Evolutionary conservation across 306 rosid species (phyloP).

Genomic region (Quercus bicolor): DNA sequence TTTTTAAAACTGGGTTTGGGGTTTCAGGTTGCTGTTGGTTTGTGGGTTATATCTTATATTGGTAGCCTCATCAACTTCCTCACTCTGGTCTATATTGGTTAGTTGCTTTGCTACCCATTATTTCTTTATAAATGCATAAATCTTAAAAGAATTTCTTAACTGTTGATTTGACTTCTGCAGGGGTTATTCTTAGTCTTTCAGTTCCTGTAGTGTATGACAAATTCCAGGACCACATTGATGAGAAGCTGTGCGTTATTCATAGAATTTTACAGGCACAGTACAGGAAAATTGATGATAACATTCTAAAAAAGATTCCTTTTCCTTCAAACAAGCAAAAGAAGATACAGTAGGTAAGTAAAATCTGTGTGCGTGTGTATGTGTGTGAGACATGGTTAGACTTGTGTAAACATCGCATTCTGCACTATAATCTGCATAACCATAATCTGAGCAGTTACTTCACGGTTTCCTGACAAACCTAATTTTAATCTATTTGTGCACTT

Average conservation of each 20-base stretch:
- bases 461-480: neutral
- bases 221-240: slow-evolving; percentile 70
- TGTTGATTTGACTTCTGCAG: slow-evolving; percentile 32
- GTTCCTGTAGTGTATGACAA: slow-evolving; percentile 83
- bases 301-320: slow-evolving; percentile 60
- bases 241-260: slow-evolving; percentile 44
- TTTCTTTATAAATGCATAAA: neutral
- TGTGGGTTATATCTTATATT: slow-evolving; percentile 58
- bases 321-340: slow-evolving; percentile 71
- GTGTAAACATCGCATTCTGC: neutral
- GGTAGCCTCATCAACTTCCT: slow-evolving; percentile 75
- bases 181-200: slow-evolving; percentile 74
- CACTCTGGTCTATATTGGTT: slow-evolving; percentile 67
- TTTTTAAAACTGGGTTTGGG: slow-evolving; percentile 16
- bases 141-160: neutral
- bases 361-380: neutral
- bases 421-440: neutral
- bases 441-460: neutral
- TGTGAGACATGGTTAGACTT: slow-evolving; percentile 18
- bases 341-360: slow-evolving; percentile 59
- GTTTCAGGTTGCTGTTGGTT: slow-evolving; percentile 62
- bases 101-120: slow-evolving; percentile 24
- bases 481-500: neutral
- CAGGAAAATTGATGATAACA: slow-evolving; percentile 49
- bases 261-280: slow-evolving; percentile 44